Evolutionary conservation across 2,329 filamentous ascomycete genomes (phyloP).

Genomic region (Xylaria sp.): DNA sequence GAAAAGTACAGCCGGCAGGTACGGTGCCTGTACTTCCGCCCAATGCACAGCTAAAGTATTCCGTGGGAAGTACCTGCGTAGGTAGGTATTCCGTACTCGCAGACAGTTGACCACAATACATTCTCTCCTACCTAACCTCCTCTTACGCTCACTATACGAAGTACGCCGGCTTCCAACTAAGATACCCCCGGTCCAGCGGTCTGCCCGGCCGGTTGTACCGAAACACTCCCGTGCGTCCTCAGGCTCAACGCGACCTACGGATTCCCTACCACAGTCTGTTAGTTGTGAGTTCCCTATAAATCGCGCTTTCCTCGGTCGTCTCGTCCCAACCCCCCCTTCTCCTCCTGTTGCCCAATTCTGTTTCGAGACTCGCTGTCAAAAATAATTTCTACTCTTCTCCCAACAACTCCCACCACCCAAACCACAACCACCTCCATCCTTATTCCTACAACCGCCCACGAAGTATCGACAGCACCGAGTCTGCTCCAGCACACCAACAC

Average conservation of each 20-base stretch:
- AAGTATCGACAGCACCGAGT: neutral
- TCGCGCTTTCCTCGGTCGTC: constrained; percentile 11
- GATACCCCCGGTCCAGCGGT: constrained; percentile 10
- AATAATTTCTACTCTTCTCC: neutral
- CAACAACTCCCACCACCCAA: neutral
- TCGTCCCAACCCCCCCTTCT: neutral
- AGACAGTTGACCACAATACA: no score
- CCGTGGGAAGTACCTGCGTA: neutral
- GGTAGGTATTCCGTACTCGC: no score
- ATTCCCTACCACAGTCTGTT: neutral
- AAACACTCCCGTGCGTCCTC: constrained; percentile 2
- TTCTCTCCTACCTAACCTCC: no score
- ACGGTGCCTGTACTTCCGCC: neutral
- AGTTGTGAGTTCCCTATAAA: constrained; percentile 13
- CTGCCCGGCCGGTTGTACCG: constrained; percentile 7
- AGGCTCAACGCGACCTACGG: constrained; percentile 1
- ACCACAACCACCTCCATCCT: neutral
- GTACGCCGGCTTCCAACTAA: neutral
- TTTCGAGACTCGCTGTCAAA: neutral
- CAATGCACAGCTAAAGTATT: neutral
- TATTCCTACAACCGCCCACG: neutral
- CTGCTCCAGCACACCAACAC: neutral
- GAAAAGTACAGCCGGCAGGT: neutral
- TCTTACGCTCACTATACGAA: neutral
- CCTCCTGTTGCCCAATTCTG: neutral